These are phyloP conservation scores for Tolypocladium pustulatum DNA, from an alignment of 2,329 filamentous ascomycete species.

Conservation along the genomic window DNA sequence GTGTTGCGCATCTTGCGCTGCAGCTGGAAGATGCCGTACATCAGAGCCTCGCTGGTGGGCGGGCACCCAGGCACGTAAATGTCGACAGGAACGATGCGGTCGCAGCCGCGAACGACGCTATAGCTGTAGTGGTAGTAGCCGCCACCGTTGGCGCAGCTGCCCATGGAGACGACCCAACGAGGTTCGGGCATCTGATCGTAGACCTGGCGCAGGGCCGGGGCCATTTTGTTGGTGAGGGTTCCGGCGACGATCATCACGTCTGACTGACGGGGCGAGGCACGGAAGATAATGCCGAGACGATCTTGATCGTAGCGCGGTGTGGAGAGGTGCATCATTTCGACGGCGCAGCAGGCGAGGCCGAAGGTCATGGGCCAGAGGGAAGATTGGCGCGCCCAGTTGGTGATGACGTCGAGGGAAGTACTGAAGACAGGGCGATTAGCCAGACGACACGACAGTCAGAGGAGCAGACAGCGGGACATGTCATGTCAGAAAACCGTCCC, in stretches of 20 bases:
- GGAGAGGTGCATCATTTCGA: slow-evolving; percentile 90
- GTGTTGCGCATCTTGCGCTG: slow-evolving; percentile 65
- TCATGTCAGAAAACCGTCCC: background rate
- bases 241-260: slow-evolving; percentile 93
- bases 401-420: slow-evolving; percentile 66
- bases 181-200: slow-evolving; percentile 96
- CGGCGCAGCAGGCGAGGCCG: slow-evolving; percentile 76
- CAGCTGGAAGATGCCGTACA: slow-evolving; percentile 63
- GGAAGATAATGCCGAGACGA: slow-evolving; percentile 81
- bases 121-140: slow-evolving; percentile 86
- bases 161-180: slow-evolving; percentile 77
- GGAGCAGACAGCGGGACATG: background rate
- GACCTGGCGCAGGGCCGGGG: slow-evolving; percentile 76
- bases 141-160: slow-evolving; percentile 73
- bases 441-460: background rate
- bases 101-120: slow-evolving; percentile 63
- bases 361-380: slow-evolving; percentile 88
- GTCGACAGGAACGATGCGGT: slow-evolving; percentile 69
- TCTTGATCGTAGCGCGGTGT: slow-evolving; percentile 86
- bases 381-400: slow-evolving; percentile 77
- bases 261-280: slow-evolving; percentile 75
- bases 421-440: slow-evolving; percentile 27
- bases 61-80: slow-evolving; percentile 71
- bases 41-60: slow-evolving; percentile 49
- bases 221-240: slow-evolving; percentile 95